Base-by-base conservation (phyloP, 78 protist species). In the Chrysochromulina parva region DNA sequence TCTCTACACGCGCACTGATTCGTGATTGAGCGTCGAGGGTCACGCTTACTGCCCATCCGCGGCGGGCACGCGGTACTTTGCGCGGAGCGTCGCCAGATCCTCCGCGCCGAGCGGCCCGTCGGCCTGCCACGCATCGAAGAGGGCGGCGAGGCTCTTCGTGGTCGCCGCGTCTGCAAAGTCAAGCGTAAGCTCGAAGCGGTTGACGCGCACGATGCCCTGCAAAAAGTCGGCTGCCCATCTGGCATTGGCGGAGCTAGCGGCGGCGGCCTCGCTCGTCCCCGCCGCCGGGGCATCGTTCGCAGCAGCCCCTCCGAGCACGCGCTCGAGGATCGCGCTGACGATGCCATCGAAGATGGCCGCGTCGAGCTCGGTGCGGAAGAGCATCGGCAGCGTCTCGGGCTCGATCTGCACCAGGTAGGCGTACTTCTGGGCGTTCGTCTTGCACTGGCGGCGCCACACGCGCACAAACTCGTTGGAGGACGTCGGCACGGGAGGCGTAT, bases 321-420 rank as follows among this genome's bases (percentile, higher is more conserved):
- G 11, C 22, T 13, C 62, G 62, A 6, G 60, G 3, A 52, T 1
- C 11, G 86, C 62, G 48, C 53, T 62, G 47, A 53, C n/a, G 2
- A 26, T 19, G 13, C 47, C 86, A 14, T 53, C 86, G 14, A 74
- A 48, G 2, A 48, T 4, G 9, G 26, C 55, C 1, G 82, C 55
- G 57, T 74, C 82, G 38, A 74, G 5, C 57, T 74, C 82, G 4
- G 82, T 48, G 53, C 82, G 82, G 82, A 74, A 74, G 28, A 74
- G 53, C 1, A 48, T 48, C 1, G 82, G 53, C 17, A 74, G 17
- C 19, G 14, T 1, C 24, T 78, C 86, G 47, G 50, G 47, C 24
- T 50, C 86, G 7, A 53, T 3, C 58, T 1, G 14, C 13, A 38
- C 47, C 3, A 78, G 86, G 38, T 53, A 78, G 10, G 19, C 19